Evolutionary conservation across 148 eudicot species (phyloP).

Genomic region (Agrostemma githago): DNA sequence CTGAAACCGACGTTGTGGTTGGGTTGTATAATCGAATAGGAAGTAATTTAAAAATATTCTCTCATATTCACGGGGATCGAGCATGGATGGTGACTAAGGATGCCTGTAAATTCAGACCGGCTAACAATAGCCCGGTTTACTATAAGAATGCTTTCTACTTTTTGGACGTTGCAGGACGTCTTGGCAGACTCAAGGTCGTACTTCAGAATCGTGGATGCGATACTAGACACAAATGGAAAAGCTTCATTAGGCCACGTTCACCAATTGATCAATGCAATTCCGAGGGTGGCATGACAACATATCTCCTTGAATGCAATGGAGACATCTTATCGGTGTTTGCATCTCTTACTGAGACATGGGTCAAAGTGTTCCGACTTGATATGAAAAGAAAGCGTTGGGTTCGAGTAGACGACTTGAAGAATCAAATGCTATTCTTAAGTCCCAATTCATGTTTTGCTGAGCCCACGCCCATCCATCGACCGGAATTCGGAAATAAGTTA

Average conservation of each 20-base stretch:
- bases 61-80: not conserved
- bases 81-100: too few relatives aligned
- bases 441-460: too few relatives aligned
- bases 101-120: not conserved
- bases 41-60: not conserved
- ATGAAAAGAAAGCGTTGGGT: not conserved
- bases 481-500: too few relatives aligned
- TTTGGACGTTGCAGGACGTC: not conserved
- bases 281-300: not conserved
- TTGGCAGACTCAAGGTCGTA: not conserved
- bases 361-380: not conserved
- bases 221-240: not conserved
- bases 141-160: not conserved
- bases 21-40: not conserved
- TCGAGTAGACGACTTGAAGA: not conserved
- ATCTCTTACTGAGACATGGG: too few relatives aligned
- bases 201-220: not conserved
- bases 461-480: too few relatives aligned
- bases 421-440: too few relatives aligned
- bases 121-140: not conserved
- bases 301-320: not conserved
- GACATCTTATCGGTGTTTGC: too few relatives aligned
- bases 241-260: not conserved
- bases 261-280: not conserved
- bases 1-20: not conserved